Conservation (phyloP, 441 rosid genomes). For the Raphanus hybrid region DNA sequence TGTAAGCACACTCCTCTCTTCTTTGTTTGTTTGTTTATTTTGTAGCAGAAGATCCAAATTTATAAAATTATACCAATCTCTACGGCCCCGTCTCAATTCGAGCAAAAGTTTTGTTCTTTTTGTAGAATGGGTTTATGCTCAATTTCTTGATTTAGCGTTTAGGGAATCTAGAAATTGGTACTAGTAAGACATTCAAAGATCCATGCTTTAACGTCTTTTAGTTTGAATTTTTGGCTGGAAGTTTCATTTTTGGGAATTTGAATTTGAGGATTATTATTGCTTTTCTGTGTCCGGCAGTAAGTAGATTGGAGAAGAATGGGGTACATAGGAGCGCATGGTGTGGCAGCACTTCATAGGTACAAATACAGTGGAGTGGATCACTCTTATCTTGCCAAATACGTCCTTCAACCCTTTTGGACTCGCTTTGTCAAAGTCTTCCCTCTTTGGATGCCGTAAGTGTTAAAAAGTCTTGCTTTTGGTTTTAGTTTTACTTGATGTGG, state of each 20-base stretch:
- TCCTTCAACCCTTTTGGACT: constrained; percentile 93
- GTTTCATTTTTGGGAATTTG: too few relatives aligned
- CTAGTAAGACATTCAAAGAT: constrained; percentile 14
- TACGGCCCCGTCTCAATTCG: too few relatives aligned
- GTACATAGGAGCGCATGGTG: constrained; percentile 87
- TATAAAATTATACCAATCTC: too few relatives aligned
- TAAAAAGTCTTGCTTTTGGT: background rate
- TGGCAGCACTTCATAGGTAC: constrained; percentile 80
- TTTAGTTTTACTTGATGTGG: constrained; percentile 14
- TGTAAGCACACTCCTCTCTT: constrained; percentile 27
- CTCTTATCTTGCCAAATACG: constrained; percentile 87
- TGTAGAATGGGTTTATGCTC: background rate
- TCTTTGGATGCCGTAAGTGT: constrained; percentile 97
- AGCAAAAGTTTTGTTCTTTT: constrained; percentile 3
- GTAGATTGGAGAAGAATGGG: constrained; percentile 57
- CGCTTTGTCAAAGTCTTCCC: constrained; percentile 88
- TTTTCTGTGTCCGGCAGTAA: constrained; percentile 12
- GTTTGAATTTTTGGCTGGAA: too few relatives aligned
- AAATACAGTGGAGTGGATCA: constrained; percentile 95
- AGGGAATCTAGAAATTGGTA: background rate
- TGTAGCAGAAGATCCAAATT: constrained; percentile 1
- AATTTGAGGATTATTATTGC: background rate
- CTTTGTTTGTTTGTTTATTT: background rate
- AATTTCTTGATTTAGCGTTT: background rate
- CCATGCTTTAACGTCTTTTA: constrained; percentile 28